Percentiles rank a stretch among this genome's conserved stretches.
Evolutionary conservation across 495 filamentous ascomycete species (phyloP).

Genomic region (Pyronema domesticum): DNA sequence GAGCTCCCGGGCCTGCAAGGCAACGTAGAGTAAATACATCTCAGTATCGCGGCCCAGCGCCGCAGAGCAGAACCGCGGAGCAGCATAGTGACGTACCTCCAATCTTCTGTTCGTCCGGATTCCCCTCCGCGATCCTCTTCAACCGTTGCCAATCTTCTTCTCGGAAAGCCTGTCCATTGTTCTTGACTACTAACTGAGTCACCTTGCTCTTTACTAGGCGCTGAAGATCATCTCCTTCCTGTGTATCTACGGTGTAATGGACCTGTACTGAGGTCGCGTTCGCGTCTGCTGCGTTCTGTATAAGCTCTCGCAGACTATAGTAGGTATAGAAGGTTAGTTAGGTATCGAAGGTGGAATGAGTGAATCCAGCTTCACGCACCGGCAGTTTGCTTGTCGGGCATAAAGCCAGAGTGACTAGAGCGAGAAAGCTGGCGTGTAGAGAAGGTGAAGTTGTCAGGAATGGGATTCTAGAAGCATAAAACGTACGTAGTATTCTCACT

Average conservation of each 20-base stretch:
- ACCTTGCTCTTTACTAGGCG: conserved; percentile 76
- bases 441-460: too few species aligned
- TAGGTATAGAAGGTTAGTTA: background rate
- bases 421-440: too few species aligned
- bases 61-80: background rate
- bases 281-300: conserved; percentile 96
- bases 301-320: conserved; percentile 57
- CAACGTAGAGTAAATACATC: background rate
- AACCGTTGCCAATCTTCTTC: conserved; percentile 80
- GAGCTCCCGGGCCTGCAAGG: too few species aligned
- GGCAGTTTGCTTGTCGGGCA: too few species aligned
- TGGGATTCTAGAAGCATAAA: background rate
- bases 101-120: conserved; percentile 97
- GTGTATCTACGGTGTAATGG: conserved; percentile 68
- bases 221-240: conserved; percentile 37
- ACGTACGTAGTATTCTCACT: conserved; percentile 59
- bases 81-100: conserved; percentile 30
- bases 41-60: too few species aligned
- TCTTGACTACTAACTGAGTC: conserved; percentile 65
- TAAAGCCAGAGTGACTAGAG: background rate
- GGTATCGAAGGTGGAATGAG: background rate
- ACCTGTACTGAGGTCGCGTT: conserved; percentile 76
- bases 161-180: conserved; percentile 71
- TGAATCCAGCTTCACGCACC: too few species aligned
- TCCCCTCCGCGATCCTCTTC: conserved; percentile 94